These are phyloP conservation scores for Colletotrichum brevisporum DNA, from an alignment of 2,329 filamentous ascomycete species.

Conservation along the genomic window DNA sequence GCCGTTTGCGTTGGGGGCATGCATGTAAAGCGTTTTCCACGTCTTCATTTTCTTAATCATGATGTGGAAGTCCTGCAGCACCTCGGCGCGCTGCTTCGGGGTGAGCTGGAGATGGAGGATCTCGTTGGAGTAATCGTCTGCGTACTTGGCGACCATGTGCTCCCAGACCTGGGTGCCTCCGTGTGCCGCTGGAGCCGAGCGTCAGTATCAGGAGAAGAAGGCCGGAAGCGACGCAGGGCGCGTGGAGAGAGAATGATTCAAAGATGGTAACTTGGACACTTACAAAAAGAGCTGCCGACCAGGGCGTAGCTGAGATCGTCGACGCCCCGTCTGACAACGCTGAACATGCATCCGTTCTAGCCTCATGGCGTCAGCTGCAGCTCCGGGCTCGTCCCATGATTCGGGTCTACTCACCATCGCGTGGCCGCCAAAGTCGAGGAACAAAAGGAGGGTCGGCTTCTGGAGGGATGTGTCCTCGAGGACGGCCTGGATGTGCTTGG, in stretches of 20 bases:
- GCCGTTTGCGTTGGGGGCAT: not conserved
- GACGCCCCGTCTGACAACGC: not conserved
- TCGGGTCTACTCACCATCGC: not conserved
- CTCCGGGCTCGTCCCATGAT: not conserved
- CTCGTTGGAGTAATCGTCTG: not conserved
- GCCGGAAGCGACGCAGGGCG: too few relatives aligned
- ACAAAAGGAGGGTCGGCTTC: not conserved
- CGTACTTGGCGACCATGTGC: not conserved
- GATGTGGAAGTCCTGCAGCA: not conserved
- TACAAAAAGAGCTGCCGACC: not conserved
- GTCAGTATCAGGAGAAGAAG: not conserved
- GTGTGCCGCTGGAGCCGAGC: not conserved
- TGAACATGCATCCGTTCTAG: slow-evolving; percentile 7
- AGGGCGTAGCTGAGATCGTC: not conserved
- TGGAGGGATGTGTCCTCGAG: not conserved
- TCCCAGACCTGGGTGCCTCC: not conserved
- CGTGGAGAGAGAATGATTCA: not conserved
- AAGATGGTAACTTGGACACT: not conserved
- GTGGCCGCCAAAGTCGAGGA: slow-evolving; percentile 5
- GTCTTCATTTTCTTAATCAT: not conserved
- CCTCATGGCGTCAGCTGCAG: not conserved
- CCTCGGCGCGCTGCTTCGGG: not conserved
- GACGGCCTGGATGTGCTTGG: not conserved
- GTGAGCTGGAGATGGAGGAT: not conserved
- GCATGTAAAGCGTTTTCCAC: not conserved